phyloP scores from a whole-genome alignment of 2,329 filamentous ascomycete genomes.

The Calonectria pseudoreteaudii region DNA sequence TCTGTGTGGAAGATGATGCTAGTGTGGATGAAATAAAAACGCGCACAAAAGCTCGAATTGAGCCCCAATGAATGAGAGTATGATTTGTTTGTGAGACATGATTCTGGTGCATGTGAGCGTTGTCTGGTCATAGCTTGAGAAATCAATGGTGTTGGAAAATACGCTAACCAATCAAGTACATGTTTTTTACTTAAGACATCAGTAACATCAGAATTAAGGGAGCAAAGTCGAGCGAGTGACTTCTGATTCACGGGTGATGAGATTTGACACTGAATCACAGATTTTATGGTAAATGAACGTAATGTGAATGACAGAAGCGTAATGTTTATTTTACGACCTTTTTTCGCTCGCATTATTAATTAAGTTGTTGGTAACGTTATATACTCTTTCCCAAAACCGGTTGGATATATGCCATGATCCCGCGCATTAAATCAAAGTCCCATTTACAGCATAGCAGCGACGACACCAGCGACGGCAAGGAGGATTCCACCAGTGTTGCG shows the following conservation, averaged over 20 bases:
- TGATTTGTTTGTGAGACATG: not conserved
- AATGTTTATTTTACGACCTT: not conserved
- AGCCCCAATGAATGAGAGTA: conserved; percentile 11
- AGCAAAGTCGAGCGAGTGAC: too few relatives aligned
- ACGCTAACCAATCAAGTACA: not conserved
- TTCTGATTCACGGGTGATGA: not conserved
- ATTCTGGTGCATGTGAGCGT: not conserved
- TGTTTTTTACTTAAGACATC: not conserved
- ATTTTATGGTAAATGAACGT: not conserved
- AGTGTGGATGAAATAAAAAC: conserved; percentile 21
- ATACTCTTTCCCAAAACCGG: conserved; percentile 27
- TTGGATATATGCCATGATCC: conserved; percentile 29
- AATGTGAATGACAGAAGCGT: not conserved
- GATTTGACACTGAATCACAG: not conserved
- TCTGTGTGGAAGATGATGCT: conserved; percentile 20
- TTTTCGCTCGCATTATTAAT: conserved; percentile 37
- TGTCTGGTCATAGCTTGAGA: not conserved
- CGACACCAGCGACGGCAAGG: conserved; percentile 51
- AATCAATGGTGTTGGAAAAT: not conserved
- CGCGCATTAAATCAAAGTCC: conserved; percentile 6
- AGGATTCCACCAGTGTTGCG: conserved; percentile 50
- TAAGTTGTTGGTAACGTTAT: conserved; percentile 38
- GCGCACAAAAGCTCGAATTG: conserved; percentile 29
- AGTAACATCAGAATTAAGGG: not conserved
- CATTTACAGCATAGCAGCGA: conserved; percentile 52